Conservation (phyloP, 768 basidiomycete species). For the Albatrellus ellisii region DNA sequence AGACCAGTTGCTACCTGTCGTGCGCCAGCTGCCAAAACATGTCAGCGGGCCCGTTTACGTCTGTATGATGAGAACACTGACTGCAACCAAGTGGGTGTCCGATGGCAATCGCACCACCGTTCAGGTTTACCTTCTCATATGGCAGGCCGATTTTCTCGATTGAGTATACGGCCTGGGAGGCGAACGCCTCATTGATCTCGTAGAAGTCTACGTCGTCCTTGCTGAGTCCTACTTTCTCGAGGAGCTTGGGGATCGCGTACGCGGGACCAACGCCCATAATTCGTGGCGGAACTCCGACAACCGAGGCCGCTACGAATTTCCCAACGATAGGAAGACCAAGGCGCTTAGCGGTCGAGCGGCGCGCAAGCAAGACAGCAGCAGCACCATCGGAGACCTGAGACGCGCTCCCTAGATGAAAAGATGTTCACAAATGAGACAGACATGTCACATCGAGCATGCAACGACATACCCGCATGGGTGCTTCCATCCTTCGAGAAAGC, state of each 20-base stretch:
- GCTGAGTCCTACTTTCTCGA: slow-evolving; percentile 51
- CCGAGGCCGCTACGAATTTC: slow-evolving; percentile 63
- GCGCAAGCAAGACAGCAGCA: slow-evolving; percentile 74
- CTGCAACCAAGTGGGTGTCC: slow-evolving; percentile 84
- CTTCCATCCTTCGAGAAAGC: slow-evolving; percentile 64
- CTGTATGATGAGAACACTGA: slow-evolving; percentile 25
- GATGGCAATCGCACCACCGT: slow-evolving; percentile 83
- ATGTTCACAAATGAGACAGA: background rate
- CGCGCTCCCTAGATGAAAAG: slow-evolving; percentile 44
- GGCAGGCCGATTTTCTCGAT: slow-evolving; percentile 59
- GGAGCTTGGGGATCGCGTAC: slow-evolving; percentile 68
- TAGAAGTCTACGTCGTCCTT: slow-evolving; percentile 75
- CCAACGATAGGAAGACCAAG: slow-evolving; percentile 80
- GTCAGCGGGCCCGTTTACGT: slow-evolving; percentile 1
- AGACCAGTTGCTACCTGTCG: slow-evolving; percentile 81
- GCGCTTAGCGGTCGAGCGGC: slow-evolving; percentile 67
- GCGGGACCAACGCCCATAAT: slow-evolving; percentile 92
- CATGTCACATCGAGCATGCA: background rate
- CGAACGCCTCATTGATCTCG: slow-evolving; percentile 90
- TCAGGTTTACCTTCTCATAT: slow-evolving; percentile 69
- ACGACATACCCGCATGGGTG: slow-evolving; percentile 52
- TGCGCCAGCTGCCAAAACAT: slow-evolving; percentile 45
- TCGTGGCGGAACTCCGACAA: slow-evolving; percentile 72
- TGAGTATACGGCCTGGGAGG: slow-evolving; percentile 66
- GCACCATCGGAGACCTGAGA: slow-evolving; percentile 90